Evolutionary conservation across 495 filamentous ascomycete species (phyloP).

Genomic region (Trichoderma asperelloides): DNA sequence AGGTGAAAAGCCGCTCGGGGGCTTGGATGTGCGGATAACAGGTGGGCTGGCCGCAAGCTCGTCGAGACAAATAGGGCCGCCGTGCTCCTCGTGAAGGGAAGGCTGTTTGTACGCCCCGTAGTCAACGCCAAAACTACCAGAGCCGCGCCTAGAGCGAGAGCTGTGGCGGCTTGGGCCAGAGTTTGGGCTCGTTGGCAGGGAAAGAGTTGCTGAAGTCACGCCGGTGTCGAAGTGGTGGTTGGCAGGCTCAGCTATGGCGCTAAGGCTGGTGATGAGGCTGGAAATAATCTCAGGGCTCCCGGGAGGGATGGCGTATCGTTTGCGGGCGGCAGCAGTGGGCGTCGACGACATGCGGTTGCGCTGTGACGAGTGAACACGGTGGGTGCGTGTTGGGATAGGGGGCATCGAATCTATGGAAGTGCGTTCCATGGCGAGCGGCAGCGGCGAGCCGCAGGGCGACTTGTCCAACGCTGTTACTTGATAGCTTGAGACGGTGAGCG

Average conservation of each 20-base stretch:
- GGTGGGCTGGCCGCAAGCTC: conserved; percentile 66
- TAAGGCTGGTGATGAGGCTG: conserved; percentile 84
- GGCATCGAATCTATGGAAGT: conserved; percentile 1
- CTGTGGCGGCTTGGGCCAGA: conserved; percentile 30
- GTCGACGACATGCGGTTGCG: background rate
- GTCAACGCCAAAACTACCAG: conserved; percentile 62
- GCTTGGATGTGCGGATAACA: conserved; percentile 77
- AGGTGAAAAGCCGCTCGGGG: conserved; percentile 61
- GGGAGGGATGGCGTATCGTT: conserved; percentile 43
- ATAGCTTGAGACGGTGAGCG: background rate
- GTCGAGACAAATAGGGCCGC: conserved; percentile 50
- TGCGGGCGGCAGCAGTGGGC: conserved; percentile 1
- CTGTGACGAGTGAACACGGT: background rate
- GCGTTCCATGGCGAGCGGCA: background rate
- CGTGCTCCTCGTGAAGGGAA: conserved; percentile 39
- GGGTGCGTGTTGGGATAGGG: conserved; percentile 5
- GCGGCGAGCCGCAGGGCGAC: conserved; percentile 5
- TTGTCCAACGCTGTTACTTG: background rate
- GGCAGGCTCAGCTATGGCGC: conserved; percentile 70
- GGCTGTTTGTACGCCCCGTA: conserved; percentile 50
- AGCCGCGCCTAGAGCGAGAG: conserved; percentile 33
- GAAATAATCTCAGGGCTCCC: conserved; percentile 91
- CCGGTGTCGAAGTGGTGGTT: conserved; percentile 61
- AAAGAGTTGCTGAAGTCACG: conserved; percentile 17
- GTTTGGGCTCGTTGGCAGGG: conserved; percentile 9